These are phyloP conservation scores for Stevia rebaudiana DNA, from an alignment of 140 eudicot species.

Conservation along the genomic window DNA sequence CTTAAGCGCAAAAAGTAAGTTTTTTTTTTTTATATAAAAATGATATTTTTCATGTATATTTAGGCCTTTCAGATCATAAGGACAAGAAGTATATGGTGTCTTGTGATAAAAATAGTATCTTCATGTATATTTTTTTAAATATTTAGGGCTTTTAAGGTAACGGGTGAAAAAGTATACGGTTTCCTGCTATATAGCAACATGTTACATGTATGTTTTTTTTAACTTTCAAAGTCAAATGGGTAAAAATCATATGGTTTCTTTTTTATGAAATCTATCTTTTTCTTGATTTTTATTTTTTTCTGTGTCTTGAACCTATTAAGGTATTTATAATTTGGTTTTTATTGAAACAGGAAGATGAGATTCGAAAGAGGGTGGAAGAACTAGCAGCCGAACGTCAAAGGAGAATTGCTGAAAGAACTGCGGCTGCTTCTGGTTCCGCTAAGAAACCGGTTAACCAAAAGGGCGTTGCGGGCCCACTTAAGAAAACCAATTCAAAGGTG, in stretches of 20 bases:
- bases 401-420: conserved; percentile 90
- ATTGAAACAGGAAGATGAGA: conserved; percentile 75
- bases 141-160: background rate
- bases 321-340: background rate
- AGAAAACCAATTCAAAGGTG: conserved; percentile 25
- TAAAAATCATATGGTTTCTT: background rate
- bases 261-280: background rate
- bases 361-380: conserved; percentile 75
- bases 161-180: background rate
- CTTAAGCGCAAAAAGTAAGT: background rate
- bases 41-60: background rate
- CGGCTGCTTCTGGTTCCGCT: conserved; percentile 21
- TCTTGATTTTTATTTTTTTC: background rate
- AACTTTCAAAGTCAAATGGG: background rate
- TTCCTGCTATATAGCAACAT: background rate
- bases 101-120: background rate
- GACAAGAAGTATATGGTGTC: background rate
- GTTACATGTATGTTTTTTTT: background rate
- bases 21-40: too few species aligned
- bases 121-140: background rate
- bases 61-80: background rate
- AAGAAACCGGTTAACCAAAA: conserved; percentile 25
- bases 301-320: background rate
- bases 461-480: conserved; percentile 24
- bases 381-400: conserved; percentile 58